Percentiles rank a stretch among this genome's conserved stretches.
These are phyloP conservation scores for Alternaria ethzedia DNA, from an alignment of 2,329 filamentous ascomycete species.

Conservation along the genomic window DNA sequence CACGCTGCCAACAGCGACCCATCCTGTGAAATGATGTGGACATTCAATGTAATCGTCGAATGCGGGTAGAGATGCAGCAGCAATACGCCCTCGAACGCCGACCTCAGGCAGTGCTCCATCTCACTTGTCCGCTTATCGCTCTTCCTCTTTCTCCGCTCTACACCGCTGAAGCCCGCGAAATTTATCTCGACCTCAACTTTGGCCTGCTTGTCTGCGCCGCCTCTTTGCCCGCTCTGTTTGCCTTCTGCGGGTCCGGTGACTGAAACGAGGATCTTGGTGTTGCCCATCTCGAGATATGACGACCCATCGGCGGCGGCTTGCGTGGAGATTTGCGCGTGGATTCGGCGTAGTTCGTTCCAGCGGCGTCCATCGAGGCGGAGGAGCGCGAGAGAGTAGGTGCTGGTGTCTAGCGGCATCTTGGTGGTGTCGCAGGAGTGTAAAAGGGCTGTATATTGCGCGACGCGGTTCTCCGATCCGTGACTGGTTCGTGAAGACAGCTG, in stretches of 20 bases:
- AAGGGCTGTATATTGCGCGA: background rate
- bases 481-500: background rate
- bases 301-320: constrained; percentile 93
- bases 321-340: constrained; percentile 88
- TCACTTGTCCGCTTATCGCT: constrained; percentile 75
- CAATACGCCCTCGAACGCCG: constrained; percentile 77
- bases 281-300: constrained; percentile 94
- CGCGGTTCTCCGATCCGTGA: background rate
- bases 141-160: constrained; percentile 80
- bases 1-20: constrained; percentile 88
- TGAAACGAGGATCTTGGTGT: constrained; percentile 95
- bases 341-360: constrained; percentile 94
- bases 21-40: constrained; percentile 89
- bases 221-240: constrained; percentile 56
- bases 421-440: background rate
- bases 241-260: constrained; percentile 84
- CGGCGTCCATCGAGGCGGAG: constrained; percentile 73
- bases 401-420: constrained; percentile 90
- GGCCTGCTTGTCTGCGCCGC: constrained; percentile 60
- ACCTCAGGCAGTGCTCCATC: constrained; percentile 78
- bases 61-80: constrained; percentile 90
- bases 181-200: constrained; percentile 82
- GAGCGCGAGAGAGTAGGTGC: constrained; percentile 85
- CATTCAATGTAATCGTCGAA: constrained; percentile 78
- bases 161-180: constrained; percentile 84